phyloP scores from a whole-genome alignment of 2,329 filamentous ascomycete genomes.

The Hymenoscyphus fructigenus region DNA sequence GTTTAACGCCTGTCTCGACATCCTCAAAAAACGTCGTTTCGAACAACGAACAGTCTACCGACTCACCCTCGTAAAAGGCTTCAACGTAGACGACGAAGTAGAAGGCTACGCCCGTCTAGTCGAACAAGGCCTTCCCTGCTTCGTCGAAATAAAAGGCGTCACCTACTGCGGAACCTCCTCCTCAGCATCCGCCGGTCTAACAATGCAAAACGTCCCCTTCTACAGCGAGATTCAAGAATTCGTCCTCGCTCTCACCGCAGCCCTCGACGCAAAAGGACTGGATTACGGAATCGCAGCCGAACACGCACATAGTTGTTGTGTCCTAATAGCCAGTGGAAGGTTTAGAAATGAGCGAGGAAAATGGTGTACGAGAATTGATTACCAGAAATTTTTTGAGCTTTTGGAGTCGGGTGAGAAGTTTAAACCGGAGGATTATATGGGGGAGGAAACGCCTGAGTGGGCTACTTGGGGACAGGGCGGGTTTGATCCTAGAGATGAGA shows the following conservation, averaged over 20 bases:
- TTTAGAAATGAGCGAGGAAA: conserved; percentile 69
- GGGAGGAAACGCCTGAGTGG: conserved; percentile 83
- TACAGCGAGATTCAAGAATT: conserved; percentile 88
- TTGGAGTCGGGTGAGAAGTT: conserved; percentile 71
- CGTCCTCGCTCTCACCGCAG: conserved; percentile 69
- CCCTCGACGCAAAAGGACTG: conserved; percentile 68
- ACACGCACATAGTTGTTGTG: conserved; percentile 92
- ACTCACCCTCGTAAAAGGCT: conserved; percentile 93
- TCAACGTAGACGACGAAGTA: conserved; percentile 94
- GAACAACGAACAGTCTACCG: conserved; percentile 91
- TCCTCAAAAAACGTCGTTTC: conserved; percentile 78
- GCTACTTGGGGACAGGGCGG: conserved; percentile 92
- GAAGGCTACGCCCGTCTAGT: conserved; percentile 88
- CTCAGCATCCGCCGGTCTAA: conserved; percentile 78
- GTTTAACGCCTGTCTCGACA: conserved; percentile 87
- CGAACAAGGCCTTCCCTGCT: conserved; percentile 81
- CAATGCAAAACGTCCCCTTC: conserved; percentile 97
- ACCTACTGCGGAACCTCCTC: conserved; percentile 94
- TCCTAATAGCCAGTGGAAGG: conserved; percentile 77
- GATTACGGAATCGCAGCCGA: conserved; percentile 91
- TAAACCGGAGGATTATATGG: conserved; percentile 88
- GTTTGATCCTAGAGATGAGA: conserved; percentile 85
- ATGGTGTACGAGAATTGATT: conserved; percentile 93
- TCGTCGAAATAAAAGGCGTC: conserved; percentile 94
- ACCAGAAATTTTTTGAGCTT: conserved; percentile 81